Percentiles rank a stretch among this genome's conserved stretches.
phyloP scores from a whole-genome alignment of 106 monocot species.

The Dioscorea dumetorum region DNA sequence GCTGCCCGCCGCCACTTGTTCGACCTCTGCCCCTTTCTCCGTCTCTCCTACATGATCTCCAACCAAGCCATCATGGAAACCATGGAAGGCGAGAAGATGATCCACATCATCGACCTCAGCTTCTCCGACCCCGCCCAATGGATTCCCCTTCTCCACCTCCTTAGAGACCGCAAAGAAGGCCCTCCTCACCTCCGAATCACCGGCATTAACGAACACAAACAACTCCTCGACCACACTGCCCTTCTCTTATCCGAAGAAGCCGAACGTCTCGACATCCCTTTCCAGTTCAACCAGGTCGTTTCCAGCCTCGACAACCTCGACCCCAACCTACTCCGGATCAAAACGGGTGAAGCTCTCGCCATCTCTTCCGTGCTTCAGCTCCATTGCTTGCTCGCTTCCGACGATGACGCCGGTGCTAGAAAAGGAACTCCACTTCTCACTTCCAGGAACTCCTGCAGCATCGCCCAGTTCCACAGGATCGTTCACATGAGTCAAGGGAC shows the following conservation, averaged over 20 bases:
- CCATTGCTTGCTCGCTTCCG: slow-evolving; percentile 40
- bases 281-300: slow-evolving; percentile 58
- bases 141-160: slow-evolving; percentile 37
- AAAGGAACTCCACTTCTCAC: too few relatives aligned
- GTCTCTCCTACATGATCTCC: slow-evolving; percentile 26
- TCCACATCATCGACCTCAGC: slow-evolving; percentile 55
- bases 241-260: slow-evolving; percentile 38
- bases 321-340: slow-evolving; percentile 38
- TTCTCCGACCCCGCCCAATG: slow-evolving; percentile 36
- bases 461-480: slow-evolving; percentile 9
- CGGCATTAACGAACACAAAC: slow-evolving; percentile 34
- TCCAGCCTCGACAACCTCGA: slow-evolving; percentile 31
- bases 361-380: slow-evolving; percentile 45
- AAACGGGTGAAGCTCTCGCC: slow-evolving; percentile 71
- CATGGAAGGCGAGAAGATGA: slow-evolving; percentile 41
- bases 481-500: background rate
- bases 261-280: slow-evolving; percentile 60
- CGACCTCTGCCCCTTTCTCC: slow-evolving; percentile 52
- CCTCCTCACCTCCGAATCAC: slow-evolving; percentile 67
- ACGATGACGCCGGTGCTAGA: slow-evolving; percentile 6
- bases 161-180: slow-evolving; percentile 23
- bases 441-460: background rate
- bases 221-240: slow-evolving; percentile 28
- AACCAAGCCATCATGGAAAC: slow-evolving; percentile 54
- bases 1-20: slow-evolving; percentile 30